A percentile compares a stretch with the other conserved stretches of the same genome.
Evolutionary conservation across 164 flowering plant species (phyloP).

Genomic region (Magnolia changhungtana): DNA sequence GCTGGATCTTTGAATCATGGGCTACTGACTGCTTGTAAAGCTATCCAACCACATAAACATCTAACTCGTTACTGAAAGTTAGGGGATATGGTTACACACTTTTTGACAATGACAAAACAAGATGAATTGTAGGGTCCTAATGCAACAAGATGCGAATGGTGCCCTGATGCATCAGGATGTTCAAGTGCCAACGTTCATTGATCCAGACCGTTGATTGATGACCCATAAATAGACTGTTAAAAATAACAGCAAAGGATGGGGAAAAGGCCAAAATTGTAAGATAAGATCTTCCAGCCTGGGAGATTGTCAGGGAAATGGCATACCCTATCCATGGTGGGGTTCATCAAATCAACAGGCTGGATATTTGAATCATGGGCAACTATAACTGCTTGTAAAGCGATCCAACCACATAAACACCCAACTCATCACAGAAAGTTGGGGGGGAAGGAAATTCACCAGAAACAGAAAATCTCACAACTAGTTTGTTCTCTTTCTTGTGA

Average conservation of each 20-base stretch:
- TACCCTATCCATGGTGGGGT: not conserved
- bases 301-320: not conserved
- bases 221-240: no score
- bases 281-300: not conserved
- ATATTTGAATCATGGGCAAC: not conserved
- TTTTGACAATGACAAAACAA: no score
- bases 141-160: no score
- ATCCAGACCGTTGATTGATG: no score
- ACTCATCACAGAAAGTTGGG: not conserved
- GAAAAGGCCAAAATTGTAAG: not conserved
- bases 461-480: no score
- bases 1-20: not conserved
- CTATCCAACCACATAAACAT: not conserved
- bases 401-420: not conserved
- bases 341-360: not conserved
- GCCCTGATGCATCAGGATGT: no score
- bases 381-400: not conserved
- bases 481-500: no score
- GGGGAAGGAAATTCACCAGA: no score
- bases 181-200: no score
- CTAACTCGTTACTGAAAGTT: not conserved
- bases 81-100: no score
- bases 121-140: no score
- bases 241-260: no score
- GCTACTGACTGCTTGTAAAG: not conserved